Evolutionary conservation across 2,329 filamentous ascomycete species (phyloP).

Genomic region (Cryphonectria naterciae): DNA sequence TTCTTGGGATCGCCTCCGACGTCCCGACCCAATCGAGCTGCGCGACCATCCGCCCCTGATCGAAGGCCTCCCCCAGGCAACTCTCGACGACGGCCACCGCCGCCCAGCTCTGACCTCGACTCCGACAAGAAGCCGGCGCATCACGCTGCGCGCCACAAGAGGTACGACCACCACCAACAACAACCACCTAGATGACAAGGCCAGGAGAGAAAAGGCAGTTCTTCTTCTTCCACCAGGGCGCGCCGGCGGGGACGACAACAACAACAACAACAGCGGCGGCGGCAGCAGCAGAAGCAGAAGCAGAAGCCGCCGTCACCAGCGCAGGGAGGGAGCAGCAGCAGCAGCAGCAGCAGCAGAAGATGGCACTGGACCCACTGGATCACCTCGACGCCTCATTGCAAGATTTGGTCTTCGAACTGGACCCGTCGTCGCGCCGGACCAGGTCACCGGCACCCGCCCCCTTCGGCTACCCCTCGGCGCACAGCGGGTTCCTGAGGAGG

Average conservation of each 20-base stretch:
- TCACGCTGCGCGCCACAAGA: constrained; percentile 27
- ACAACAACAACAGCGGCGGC: not conserved
- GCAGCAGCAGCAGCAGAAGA: constrained; percentile 26
- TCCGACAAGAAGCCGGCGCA: constrained; percentile 25
- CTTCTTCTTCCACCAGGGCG: not conserved
- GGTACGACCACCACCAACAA: constrained; percentile 21
- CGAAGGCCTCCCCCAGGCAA: constrained; percentile 28
- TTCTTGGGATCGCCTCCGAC: constrained; percentile 25
- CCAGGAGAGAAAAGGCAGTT: constrained; percentile 6
- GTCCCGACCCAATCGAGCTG: constrained; percentile 29
- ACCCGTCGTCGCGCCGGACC: constrained; percentile 30
- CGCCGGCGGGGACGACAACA: not conserved
- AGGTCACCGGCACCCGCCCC: constrained; percentile 36
- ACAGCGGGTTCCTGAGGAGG: constrained; percentile 48
- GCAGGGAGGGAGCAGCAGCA: constrained; percentile 21
- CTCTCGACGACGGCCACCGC: constrained; percentile 22
- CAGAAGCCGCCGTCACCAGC: not conserved
- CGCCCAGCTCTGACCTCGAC: not conserved
- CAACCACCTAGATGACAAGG: constrained; percentile 29
- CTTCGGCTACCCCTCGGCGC: constrained; percentile 47
- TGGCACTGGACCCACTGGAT: constrained; percentile 35
- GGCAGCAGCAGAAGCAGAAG: constrained; percentile 29
- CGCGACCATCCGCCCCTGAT: constrained; percentile 31
- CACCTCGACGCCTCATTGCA: constrained; percentile 56
- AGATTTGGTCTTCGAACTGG: constrained; percentile 47